A percentile compares a stretch with the other conserved stretches of the same genome.
These are phyloP conservation scores for Monosporozyma aerobia DNA, from an alignment of 805 yeast genomes.

Conservation along the genomic window DNA sequence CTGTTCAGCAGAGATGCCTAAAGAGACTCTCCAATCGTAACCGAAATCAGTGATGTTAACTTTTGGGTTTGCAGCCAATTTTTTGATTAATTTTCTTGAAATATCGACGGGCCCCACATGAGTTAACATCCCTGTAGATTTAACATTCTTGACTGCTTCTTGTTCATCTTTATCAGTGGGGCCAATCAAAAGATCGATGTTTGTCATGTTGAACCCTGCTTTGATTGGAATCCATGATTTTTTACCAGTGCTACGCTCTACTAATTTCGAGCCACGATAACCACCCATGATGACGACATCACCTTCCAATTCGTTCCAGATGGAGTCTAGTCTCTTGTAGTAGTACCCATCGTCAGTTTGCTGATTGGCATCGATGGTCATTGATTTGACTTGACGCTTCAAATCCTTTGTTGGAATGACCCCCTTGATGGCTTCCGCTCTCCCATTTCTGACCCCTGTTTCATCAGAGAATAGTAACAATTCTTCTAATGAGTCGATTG, in stretches of 20 bases:
- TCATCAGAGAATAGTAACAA: conserved; percentile 44
- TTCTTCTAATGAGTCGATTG: conserved; percentile 56
- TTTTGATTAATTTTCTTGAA: conserved; percentile 49
- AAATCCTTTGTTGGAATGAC: conserved; percentile 43
- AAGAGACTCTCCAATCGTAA: conserved; percentile 87
- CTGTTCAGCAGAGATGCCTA: conserved; percentile 44
- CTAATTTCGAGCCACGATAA: conserved; percentile 70
- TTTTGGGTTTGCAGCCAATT: conserved; percentile 45
- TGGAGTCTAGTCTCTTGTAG: conserved; percentile 29
- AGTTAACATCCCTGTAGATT: conserved; percentile 68
- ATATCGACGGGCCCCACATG: conserved; percentile 87
- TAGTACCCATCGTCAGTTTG: conserved; percentile 21
- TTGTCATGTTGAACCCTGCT: conserved; percentile 70
- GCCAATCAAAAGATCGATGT: conserved; percentile 62
- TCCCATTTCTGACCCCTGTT: conserved; percentile 54
- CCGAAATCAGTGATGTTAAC: conserved; percentile 66
- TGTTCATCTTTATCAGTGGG: conserved; percentile 64
- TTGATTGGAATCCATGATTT: conserved; percentile 82
- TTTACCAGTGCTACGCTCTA: conserved; percentile 54
- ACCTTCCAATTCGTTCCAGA: conserved; percentile 59
- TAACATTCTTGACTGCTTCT: conserved; percentile 41
- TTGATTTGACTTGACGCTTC: conserved; percentile 16
- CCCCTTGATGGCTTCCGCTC: conserved; percentile 60
- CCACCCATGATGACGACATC: conserved; percentile 81
- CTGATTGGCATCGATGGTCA: conserved; percentile 16